These are phyloP conservation scores for Cladosporium colombiae DNA, from an alignment of 2,329 filamentous ascomycete species.

Conservation along the genomic window DNA sequence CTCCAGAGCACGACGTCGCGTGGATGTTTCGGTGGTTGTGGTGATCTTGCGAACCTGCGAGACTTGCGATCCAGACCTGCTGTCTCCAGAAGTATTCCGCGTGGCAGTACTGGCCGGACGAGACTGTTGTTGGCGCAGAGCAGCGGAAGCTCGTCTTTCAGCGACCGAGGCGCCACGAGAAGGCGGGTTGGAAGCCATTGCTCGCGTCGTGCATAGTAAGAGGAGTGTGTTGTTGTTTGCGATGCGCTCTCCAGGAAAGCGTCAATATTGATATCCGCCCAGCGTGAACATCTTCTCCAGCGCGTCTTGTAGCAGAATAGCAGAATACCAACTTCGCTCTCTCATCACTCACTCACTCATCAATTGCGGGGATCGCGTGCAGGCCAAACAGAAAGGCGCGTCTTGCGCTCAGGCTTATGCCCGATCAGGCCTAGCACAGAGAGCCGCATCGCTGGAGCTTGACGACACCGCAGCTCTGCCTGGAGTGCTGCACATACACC, in stretches of 20 bases:
- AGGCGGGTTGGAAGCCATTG: constrained; percentile 32
- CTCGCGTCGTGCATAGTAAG: constrained; percentile 10
- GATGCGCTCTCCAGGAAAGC: not conserved
- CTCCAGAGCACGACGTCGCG: constrained; percentile 13
- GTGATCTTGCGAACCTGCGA: constrained; percentile 12
- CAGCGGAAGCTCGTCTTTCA: constrained; percentile 32
- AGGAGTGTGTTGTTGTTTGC: not conserved
- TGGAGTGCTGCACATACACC: not conserved
- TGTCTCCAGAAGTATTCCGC: constrained; percentile 24
- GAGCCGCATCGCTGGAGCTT: constrained; percentile 15
- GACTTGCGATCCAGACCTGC: constrained; percentile 9
- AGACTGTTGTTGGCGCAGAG: constrained; percentile 30
- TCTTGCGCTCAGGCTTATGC: not conserved
- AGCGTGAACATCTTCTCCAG: not conserved
- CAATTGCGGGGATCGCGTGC: constrained; percentile 16
- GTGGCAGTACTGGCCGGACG: constrained; percentile 28
- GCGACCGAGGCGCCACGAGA: constrained; percentile 30
- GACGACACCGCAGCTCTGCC: constrained; percentile 21
- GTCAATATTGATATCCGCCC: not conserved
- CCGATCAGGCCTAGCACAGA: not conserved
- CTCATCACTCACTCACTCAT: not conserved
- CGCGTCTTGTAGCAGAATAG: not conserved
- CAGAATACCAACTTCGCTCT: not conserved
- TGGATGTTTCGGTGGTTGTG: constrained; percentile 19
- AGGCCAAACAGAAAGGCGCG: constrained; percentile 18